Conservation (phyloP, 1,284 basidiomycete genomes). For the Meira miltonrushii region DNA sequence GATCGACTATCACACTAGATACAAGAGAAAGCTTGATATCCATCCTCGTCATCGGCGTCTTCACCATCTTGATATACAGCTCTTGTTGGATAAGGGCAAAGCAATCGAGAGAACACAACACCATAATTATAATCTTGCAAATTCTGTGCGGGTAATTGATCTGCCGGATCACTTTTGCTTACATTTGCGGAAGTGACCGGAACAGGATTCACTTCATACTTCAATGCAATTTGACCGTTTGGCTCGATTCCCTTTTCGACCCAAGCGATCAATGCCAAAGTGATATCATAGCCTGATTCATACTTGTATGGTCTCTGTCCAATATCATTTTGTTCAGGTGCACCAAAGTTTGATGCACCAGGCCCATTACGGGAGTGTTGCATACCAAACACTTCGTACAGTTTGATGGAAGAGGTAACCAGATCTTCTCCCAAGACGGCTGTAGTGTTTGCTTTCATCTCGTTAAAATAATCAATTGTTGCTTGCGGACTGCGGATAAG, state of each 20-base stretch:
- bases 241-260: constrained; percentile 9
- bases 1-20: no score
- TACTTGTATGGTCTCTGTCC: constrained; percentile 16
- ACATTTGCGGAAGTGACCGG: background rate
- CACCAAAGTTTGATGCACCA: constrained; percentile 18
- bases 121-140: constrained; percentile 7
- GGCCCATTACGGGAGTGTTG: constrained; percentile 22
- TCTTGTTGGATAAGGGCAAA: constrained; percentile 18
- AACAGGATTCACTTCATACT: constrained; percentile 7
- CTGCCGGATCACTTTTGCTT: background rate
- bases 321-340: constrained; percentile 13
- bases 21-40: no score
- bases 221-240: constrained; percentile 9
- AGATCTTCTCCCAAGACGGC: constrained; percentile 12
- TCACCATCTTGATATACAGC: constrained; percentile 13
- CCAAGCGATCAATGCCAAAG: constrained; percentile 20
- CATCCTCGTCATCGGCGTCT: no score
- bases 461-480: constrained; percentile 18
- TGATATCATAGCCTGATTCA: constrained; percentile 19
- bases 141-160: background rate
- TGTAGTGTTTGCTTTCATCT: no score
- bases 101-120: constrained; percentile 14
- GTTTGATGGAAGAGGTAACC: constrained; percentile 17
- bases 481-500: constrained; percentile 14
- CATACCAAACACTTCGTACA: constrained; percentile 32